A percentile compares a stretch with the other conserved stretches of the same genome.
Evolutionary conservation across 2,329 filamentous ascomycete species (phyloP).

Genomic region (Drechslerella coelobrocha): DNA sequence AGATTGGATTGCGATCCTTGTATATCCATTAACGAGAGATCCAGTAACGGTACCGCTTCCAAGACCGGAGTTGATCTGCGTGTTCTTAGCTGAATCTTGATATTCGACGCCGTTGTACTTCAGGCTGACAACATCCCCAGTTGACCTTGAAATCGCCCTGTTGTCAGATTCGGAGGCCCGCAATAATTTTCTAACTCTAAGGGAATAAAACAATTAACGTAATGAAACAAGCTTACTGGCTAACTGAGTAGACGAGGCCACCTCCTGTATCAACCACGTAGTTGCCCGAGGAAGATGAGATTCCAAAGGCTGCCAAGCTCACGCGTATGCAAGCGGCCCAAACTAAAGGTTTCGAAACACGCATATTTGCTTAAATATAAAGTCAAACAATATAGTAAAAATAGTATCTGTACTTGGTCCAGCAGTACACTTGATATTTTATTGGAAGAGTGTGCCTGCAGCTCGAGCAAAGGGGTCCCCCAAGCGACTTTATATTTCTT

Average conservation of each 20-base stretch:
- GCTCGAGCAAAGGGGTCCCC: too few species aligned
- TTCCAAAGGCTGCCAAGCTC: slow-evolving; percentile 43
- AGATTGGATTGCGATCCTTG: slow-evolving; percentile 68
- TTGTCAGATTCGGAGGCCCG: background rate
- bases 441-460: background rate
- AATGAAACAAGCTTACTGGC: slow-evolving; percentile 36
- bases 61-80: slow-evolving; percentile 68
- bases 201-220: too few species aligned
- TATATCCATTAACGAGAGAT: slow-evolving; percentile 56
- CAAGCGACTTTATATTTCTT: slow-evolving; percentile 21
- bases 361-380: slow-evolving; percentile 14
- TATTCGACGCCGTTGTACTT: slow-evolving; percentile 42
- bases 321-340: slow-evolving; percentile 42
- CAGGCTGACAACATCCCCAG: slow-evolving; percentile 45
- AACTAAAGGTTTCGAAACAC: slow-evolving; percentile 35
- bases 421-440: background rate
- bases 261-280: slow-evolving; percentile 42
- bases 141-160: slow-evolving; percentile 12
- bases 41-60: slow-evolving; percentile 65
- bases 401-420: background rate
- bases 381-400: background rate
- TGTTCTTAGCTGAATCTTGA: slow-evolving; percentile 58
- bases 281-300: slow-evolving; percentile 31
- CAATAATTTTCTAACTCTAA: too few species aligned
- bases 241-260: slow-evolving; percentile 42